A percentile compares a stretch with the other conserved stretches of the same genome.
Evolutionary conservation across 371 early-diverging fungal genomes (phyloP).

Genomic region (Rhizomucor miehei): DNA sequence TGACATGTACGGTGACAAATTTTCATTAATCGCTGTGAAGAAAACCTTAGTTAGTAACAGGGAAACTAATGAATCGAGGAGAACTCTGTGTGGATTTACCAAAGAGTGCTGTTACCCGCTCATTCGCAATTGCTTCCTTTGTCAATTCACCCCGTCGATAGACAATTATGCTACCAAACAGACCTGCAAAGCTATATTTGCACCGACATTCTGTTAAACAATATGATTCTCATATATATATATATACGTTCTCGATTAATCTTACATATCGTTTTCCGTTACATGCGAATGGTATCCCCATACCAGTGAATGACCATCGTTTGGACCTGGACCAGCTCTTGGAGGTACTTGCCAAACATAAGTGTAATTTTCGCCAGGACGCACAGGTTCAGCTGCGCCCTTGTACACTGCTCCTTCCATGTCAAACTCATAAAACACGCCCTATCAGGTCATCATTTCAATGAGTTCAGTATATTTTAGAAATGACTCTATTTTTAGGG

Average conservation of each 20-base stretch:
- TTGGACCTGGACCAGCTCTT: slow-evolving; percentile 45
- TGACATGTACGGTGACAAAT: slow-evolving; percentile 30
- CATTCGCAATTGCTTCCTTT: slow-evolving; percentile 16
- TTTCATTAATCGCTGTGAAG: slow-evolving; percentile 34
- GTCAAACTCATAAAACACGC: slow-evolving; percentile 46
- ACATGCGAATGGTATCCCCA: slow-evolving; percentile 58
- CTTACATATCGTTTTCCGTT: slow-evolving; percentile 37
- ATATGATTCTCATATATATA: too few species aligned
- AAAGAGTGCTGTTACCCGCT: slow-evolving; percentile 35
- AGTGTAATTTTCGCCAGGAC: slow-evolving; percentile 32
- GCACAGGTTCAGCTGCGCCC: slow-evolving; percentile 26
- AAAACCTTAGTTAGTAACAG: background rate
- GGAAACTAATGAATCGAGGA: background rate
- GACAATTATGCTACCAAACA: slow-evolving; percentile 45
- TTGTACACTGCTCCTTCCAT: slow-evolving; percentile 52
- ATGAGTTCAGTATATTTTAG: background rate
- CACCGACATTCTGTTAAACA: too few species aligned
- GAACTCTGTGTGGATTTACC: slow-evolving; percentile 15
- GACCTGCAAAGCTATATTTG: slow-evolving; percentile 37
- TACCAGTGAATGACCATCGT: slow-evolving; percentile 38
- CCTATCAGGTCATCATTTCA: slow-evolving; percentile 17
- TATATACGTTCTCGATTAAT: background rate
- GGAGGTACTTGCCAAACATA: slow-evolving; percentile 48
- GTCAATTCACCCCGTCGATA: slow-evolving; percentile 36
- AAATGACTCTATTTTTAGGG: background rate